A percentile compares a stretch with the other conserved stretches of the same genome.
These are phyloP conservation scores for Fusarium sulawesiense DNA, from an alignment of 2,329 filamentous ascomycete species.

Conservation along the genomic window DNA sequence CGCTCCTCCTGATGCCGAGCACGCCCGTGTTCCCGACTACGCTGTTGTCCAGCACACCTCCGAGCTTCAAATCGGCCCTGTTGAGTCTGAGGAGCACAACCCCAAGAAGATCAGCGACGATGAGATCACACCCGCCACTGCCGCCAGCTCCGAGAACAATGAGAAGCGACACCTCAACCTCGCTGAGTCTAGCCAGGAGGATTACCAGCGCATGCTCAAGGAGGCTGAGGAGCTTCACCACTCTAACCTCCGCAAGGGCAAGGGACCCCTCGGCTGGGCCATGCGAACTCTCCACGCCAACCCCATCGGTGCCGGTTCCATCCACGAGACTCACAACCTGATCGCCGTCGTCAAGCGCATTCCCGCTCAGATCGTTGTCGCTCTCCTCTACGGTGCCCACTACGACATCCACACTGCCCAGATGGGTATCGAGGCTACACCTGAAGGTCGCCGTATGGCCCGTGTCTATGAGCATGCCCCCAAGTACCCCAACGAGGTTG, in stretches of 20 bases:
- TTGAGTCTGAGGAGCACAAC: slow-evolving; percentile 27
- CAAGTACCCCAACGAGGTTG: slow-evolving; percentile 78
- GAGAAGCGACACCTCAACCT: slow-evolving; percentile 58
- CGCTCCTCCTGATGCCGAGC: slow-evolving; percentile 62
- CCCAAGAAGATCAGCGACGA: slow-evolving; percentile 45
- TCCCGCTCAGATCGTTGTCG: slow-evolving; percentile 73
- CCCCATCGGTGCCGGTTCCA: slow-evolving; percentile 75
- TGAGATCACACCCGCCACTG: slow-evolving; percentile 47
- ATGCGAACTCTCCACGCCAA: slow-evolving; percentile 82
- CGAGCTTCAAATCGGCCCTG: slow-evolving; percentile 53
- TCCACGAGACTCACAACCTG: slow-evolving; percentile 81
- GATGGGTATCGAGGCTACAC: slow-evolving; percentile 75
- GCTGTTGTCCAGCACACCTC: slow-evolving; percentile 77
- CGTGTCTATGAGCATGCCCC: slow-evolving; percentile 66
- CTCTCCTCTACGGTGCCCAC: slow-evolving; percentile 77
- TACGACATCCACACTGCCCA: slow-evolving; percentile 87
- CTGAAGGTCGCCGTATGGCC: slow-evolving; percentile 77
- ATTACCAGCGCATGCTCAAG: slow-evolving; percentile 71
- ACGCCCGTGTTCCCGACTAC: slow-evolving; percentile 76
- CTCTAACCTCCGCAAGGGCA: slow-evolving; percentile 69
- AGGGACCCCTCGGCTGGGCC: slow-evolving; percentile 82
- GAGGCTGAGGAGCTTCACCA: slow-evolving; percentile 69
- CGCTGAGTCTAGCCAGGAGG: slow-evolving; percentile 57
- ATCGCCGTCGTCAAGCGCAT: slow-evolving; percentile 71
- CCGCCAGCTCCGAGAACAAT: slow-evolving; percentile 44